A percentile compares a stretch with the other conserved stretches of the same genome.
These are phyloP conservation scores for Lippia alba DNA, from an alignment of 305 asterid species.

Conservation along the genomic window DNA sequence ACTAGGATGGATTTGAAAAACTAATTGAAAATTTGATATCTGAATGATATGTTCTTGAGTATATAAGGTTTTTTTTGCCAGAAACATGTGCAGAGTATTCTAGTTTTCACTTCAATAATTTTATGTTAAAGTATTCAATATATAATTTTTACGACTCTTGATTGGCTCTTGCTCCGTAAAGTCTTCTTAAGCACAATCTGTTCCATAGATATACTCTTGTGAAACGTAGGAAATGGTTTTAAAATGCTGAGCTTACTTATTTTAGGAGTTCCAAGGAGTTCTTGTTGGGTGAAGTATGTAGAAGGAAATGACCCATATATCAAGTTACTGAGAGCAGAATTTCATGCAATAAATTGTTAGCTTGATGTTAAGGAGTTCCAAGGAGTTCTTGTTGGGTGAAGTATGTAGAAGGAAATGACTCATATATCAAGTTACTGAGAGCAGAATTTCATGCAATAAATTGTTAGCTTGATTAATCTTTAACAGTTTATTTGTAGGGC, in stretches of 20 bases:
- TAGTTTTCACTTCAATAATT: background rate
- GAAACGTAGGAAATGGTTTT: background rate
- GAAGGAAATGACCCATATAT: background rate
- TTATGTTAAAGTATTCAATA: background rate
- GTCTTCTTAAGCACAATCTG: conserved; percentile 20
- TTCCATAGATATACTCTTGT: background rate
- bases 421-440: background rate
- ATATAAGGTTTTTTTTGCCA: background rate
- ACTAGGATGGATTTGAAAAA: background rate
- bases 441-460: background rate
- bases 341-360: background rate
- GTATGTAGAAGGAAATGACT: conserved; percentile 4
- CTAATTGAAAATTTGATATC: background rate
- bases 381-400: background rate
- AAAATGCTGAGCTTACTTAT: conserved; percentile 2
- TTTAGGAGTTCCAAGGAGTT: too few species aligned
- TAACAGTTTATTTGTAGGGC: background rate
- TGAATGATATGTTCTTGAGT: conserved; percentile 6
- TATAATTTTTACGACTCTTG: conserved; percentile 15
- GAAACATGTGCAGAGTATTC: background rate
- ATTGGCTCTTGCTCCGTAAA: background rate
- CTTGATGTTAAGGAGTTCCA: too few species aligned
- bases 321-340: background rate
- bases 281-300: conserved; percentile 8
- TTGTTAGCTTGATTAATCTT: background rate